Percentiles rank a stretch among this genome's conserved stretches.
phyloP scores from a whole-genome alignment of 805 yeast species.

The Yarrowia sp. region DNA sequence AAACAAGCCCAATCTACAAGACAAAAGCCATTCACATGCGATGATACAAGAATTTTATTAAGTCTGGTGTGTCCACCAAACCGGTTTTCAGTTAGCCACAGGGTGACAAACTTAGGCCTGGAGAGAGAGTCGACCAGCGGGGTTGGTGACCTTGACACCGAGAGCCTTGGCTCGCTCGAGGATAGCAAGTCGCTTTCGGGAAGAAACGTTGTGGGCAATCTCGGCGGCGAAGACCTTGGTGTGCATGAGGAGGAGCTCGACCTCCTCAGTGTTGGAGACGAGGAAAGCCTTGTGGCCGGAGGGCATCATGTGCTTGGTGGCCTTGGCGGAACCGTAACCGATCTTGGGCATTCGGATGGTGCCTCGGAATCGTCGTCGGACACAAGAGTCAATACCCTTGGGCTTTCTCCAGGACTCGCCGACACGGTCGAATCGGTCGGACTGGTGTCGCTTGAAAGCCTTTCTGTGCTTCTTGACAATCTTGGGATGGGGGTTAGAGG shows the following conservation, averaged over 20 bases:
- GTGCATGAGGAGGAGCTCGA: slow-evolving; percentile 94
- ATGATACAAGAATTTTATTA: slow-evolving; percentile 24
- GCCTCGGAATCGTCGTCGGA: slow-evolving; percentile 99
- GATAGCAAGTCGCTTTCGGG: slow-evolving; percentile 96
- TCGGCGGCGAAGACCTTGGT: slow-evolving; percentile 99
- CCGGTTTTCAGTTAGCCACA: slow-evolving; percentile 20
- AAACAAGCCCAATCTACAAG: not conserved
- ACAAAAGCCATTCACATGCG: slow-evolving; percentile 9
- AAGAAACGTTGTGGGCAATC: slow-evolving; percentile 97
- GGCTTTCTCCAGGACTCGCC: slow-evolving; percentile 99
- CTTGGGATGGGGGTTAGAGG: slow-evolving; percentile 97
- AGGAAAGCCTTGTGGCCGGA: slow-evolving; percentile 97
- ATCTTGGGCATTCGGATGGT: slow-evolving; percentile 98
- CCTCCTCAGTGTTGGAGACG: slow-evolving; percentile 88
- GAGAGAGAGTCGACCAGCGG: slow-evolving; percentile 96
- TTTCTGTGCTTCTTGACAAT: slow-evolving; percentile 99
- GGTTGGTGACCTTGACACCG: slow-evolving; percentile 98
- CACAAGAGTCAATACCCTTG: slow-evolving; percentile 99
- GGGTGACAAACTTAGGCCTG: slow-evolving; percentile 66
- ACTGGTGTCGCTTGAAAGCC: slow-evolving; percentile 99
- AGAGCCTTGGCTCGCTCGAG: slow-evolving; percentile 96
- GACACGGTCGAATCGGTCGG: slow-evolving; percentile 99
- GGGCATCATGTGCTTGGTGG: slow-evolving; percentile 92
- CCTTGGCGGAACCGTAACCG: slow-evolving; percentile 99
- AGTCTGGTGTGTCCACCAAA: slow-evolving; percentile 20